phyloP scores from a whole-genome alignment of 2,329 filamentous ascomycete genomes.

The Graphium sp. region DNA sequence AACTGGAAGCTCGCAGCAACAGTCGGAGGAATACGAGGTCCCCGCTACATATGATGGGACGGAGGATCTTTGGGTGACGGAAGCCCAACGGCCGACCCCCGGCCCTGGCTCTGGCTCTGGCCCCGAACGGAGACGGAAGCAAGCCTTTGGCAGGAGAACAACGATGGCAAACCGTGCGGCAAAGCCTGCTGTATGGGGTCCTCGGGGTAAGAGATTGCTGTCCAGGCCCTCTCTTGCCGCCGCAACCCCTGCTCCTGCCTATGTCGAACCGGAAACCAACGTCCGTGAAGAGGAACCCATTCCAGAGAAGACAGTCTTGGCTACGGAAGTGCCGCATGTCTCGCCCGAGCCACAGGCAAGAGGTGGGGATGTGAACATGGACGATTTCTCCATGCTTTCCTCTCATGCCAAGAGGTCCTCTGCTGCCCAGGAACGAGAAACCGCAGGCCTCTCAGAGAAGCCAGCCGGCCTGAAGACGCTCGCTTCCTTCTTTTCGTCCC shows the following conservation, averaged over 20 bases:
- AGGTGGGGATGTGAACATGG: too few relatives aligned
- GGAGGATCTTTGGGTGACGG: constrained; percentile 38
- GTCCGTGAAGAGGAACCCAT: too few relatives aligned
- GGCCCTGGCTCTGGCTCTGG: constrained; percentile 7
- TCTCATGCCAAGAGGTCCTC: constrained; percentile 8
- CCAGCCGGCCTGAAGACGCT: constrained; percentile 26
- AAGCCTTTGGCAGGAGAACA: constrained; percentile 13
- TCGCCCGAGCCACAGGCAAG: too few relatives aligned
- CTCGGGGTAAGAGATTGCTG: too few relatives aligned
- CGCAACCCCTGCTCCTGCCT: too few relatives aligned
- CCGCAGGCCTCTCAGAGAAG: constrained; percentile 9
- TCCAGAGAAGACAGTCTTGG: too few relatives aligned
- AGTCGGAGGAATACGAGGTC: constrained; percentile 6
- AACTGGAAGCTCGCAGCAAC: constrained; percentile 1
- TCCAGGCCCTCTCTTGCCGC: too few relatives aligned
- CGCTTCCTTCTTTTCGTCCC: constrained; percentile 40
- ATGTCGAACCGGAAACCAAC: too few relatives aligned
- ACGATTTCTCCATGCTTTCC: constrained; percentile 28
- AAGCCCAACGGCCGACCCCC: constrained; percentile 30
- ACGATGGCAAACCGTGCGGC: too few relatives aligned
- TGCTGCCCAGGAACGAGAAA: constrained; percentile 5
- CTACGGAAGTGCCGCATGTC: too few relatives aligned
- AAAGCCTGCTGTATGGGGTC: too few relatives aligned
- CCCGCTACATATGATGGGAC: constrained; percentile 26
- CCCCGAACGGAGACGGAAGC: constrained; percentile 8